Conservation (phyloP, 1,284 basidiomycete genomes). For the Tetrapyrgos nigripes region DNA sequence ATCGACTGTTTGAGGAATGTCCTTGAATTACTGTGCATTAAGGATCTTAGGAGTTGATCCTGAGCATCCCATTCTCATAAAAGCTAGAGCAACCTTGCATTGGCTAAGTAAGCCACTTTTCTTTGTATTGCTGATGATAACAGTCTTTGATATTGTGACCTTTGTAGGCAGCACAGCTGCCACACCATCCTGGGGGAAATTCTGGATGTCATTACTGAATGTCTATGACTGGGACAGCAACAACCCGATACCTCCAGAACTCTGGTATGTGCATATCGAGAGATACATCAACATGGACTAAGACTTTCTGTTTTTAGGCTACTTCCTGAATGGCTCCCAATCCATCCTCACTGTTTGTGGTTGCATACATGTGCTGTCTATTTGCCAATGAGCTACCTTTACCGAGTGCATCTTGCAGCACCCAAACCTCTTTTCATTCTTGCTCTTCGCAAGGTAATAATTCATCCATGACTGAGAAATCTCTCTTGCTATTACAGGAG, state of each 20-base stretch:
- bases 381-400: slow-evolving; percentile 88
- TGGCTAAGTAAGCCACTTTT: too few species aligned
- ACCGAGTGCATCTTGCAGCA: slow-evolving; percentile 79
- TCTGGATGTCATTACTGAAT: slow-evolving; percentile 93
- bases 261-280: too few species aligned
- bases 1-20: slow-evolving; percentile 94
- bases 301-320: too few species aligned
- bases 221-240: slow-evolving; percentile 96
- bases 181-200: slow-evolving; percentile 96
- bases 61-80: slow-evolving; percentile 79
- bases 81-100: slow-evolving; percentile 79
- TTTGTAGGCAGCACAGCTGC: slow-evolving; percentile 77
- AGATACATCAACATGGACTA: too few species aligned
- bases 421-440: slow-evolving; percentile 83
- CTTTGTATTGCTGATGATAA: background rate
- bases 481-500: too few species aligned
- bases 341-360: slow-evolving; percentile 98
- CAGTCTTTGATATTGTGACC: too few species aligned
- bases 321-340: slow-evolving; percentile 89
- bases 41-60: slow-evolving; percentile 85
- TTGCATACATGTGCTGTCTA: slow-evolving; percentile 95
- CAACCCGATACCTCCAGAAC: slow-evolving; percentile 92
- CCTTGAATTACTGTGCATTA: slow-evolving; percentile 88
- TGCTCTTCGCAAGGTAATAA: slow-evolving; percentile 82
- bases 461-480: too few species aligned